phyloP scores from a whole-genome alignment of 2,329 filamentous ascomycete genomes.

The Xylaria hypoxylon region DNA sequence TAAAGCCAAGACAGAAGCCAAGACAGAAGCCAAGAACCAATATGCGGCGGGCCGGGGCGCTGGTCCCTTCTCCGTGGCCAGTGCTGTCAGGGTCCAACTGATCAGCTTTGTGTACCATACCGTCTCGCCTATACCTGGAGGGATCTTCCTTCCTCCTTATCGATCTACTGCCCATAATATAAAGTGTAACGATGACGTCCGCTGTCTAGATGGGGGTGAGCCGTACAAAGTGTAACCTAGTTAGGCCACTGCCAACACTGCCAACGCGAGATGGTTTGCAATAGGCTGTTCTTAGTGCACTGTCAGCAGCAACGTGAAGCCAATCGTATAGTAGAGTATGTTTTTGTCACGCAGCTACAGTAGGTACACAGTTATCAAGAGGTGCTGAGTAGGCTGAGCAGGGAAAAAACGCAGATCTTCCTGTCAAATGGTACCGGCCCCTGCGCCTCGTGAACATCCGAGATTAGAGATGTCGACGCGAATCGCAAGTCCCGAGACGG shows the following conservation, averaged over 20 bases:
- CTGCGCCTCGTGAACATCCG: constrained; percentile 19
- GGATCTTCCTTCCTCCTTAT: no score
- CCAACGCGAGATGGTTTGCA: not conserved
- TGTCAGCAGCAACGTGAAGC: not conserved
- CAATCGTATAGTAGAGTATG: constrained; percentile 19
- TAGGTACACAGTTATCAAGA: constrained; percentile 15
- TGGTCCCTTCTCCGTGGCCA: constrained; percentile 4
- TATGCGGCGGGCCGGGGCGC: constrained; percentile 16
- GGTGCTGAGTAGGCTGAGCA: constrained; percentile 4
- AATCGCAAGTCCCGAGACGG: constrained; percentile 27
- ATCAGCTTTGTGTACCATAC: constrained; percentile 8
- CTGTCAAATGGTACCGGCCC: constrained; percentile 24
- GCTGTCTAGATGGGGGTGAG: no score
- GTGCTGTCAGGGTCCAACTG: constrained; percentile 8
- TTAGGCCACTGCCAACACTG: not conserved
- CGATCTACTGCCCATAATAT: no score
- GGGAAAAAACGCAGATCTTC: constrained; percentile 14
- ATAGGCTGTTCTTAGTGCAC: constrained; percentile 4
- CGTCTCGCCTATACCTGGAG: no score
- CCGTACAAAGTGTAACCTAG: not conserved
- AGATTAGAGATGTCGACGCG: constrained; percentile 15
- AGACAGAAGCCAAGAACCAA: constrained; percentile 24
- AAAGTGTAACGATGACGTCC: no score
- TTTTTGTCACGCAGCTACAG: not conserved
- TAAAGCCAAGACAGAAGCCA: constrained; percentile 13